phyloP scores from a whole-genome alignment of 192 early-diverging fungal species.

The Coemansia sp. region DNA sequence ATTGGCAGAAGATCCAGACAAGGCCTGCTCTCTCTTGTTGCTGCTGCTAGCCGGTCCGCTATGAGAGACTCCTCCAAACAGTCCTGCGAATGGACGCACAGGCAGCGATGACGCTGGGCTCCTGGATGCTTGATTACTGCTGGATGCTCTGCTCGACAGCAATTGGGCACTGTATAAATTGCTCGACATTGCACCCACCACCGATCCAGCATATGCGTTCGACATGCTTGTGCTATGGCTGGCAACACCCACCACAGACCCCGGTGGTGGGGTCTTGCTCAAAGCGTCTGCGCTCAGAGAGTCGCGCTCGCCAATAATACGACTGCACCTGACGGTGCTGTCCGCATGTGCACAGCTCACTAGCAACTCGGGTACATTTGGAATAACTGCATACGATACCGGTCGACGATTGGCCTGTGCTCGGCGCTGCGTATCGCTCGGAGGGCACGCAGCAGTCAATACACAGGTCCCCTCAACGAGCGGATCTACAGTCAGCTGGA shows the following conservation, averaged over 20 bases:
- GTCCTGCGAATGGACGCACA: constrained; percentile 16
- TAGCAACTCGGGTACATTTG: constrained; percentile 17
- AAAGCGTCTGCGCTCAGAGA: neutral
- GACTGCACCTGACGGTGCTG: constrained; percentile 19
- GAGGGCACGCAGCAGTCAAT: constrained; percentile 24
- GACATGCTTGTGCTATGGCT: constrained; percentile 26
- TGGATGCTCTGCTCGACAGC: neutral
- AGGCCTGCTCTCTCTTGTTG: neutral
- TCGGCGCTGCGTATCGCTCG: constrained; percentile 23
- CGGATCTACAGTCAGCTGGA: constrained; percentile 29
- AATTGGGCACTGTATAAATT: too few species aligned
- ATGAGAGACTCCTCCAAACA: constrained; percentile 17
- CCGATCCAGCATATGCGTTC: constrained; percentile 37
- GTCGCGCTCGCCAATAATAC: constrained; percentile 8
- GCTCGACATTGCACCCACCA: constrained; percentile 36
- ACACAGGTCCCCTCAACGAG: constrained; percentile 22
- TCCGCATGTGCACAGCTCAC: constrained; percentile 30
- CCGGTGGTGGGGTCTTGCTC: constrained; percentile 1
- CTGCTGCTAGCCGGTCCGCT: constrained; percentile 1
- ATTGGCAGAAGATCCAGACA: neutral
- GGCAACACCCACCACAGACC: neutral
- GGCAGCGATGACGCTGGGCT: neutral
- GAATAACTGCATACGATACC: constrained; percentile 14
- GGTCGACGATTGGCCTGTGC: constrained; percentile 15
- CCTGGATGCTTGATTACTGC: neutral